These are phyloP conservation scores for Fusarium azukiicola DNA, from an alignment of 2,329 filamentous ascomycete genomes.

Conservation along the genomic window DNA sequence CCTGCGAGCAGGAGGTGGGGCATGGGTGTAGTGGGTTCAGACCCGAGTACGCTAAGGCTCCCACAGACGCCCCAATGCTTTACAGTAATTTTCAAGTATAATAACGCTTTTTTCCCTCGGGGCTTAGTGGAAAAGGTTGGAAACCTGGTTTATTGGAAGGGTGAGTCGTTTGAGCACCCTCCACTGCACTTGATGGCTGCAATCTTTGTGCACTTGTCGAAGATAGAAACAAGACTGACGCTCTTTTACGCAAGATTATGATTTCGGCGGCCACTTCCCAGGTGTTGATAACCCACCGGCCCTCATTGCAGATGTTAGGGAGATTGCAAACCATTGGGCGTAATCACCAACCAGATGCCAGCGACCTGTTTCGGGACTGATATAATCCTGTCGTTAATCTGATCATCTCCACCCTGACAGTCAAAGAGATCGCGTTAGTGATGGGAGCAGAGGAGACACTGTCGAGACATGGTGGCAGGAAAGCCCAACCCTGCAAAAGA, in stretches of 20 bases:
- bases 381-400: background rate
- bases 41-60: slow-evolving; percentile 33
- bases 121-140: slow-evolving; percentile 35
- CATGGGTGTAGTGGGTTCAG: slow-evolving; percentile 22
- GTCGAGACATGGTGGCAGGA: no score
- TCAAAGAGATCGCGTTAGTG: no score
- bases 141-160: slow-evolving; percentile 43
- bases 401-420: background rate
- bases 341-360: background rate
- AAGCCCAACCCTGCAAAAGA: no score
- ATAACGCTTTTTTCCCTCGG: slow-evolving; percentile 42
- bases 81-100: slow-evolving; percentile 48
- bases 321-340: slow-evolving; percentile 24
- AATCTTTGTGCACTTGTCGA: no score
- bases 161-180: background rate
- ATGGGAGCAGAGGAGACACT: no score
- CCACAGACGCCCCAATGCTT: slow-evolving; percentile 41
- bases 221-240: background rate
- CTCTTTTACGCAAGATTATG: slow-evolving; percentile 18
- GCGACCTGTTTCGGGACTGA: background rate
- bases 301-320: slow-evolving; percentile 21
- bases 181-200: no score
- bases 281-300: slow-evolving; percentile 36
- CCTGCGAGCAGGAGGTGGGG: no score
- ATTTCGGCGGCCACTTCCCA: slow-evolving; percentile 37